Conservation (phyloP, 306 rosid species). For the Malus domestica region DNA sequence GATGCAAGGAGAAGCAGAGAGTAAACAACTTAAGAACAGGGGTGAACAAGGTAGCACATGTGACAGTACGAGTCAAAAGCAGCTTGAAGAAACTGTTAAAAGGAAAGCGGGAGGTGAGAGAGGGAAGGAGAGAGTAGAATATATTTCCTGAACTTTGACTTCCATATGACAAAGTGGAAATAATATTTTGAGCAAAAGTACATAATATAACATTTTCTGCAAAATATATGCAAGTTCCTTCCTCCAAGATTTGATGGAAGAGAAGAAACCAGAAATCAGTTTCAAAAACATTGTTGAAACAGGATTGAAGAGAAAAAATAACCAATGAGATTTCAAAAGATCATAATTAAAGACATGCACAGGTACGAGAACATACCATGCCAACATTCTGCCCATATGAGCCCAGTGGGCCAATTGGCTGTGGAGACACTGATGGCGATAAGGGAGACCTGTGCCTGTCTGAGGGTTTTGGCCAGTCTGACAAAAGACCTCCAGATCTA, state of each 20-base stretch:
- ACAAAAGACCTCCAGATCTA: conserved; percentile 71
- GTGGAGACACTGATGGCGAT: conserved; percentile 65
- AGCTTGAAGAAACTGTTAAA: not conserved
- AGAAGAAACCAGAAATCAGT: not conserved
- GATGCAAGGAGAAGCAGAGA: not conserved
- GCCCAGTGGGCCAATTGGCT: conserved; percentile 60
- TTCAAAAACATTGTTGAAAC: not conserved
- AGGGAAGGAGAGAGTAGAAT: not conserved
- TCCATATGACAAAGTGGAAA: not conserved
- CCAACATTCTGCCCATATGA: conserved; percentile 62
- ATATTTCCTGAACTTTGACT: not conserved
- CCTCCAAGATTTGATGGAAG: not conserved
- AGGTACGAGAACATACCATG: conserved; percentile 60
- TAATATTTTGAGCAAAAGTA: not conserved
- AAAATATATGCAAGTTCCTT: not conserved
- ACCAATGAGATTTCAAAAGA: not conserved
- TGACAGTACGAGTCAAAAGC: not conserved
- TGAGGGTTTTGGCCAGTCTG: conserved; percentile 62
- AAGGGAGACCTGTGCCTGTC: conserved; percentile 72
- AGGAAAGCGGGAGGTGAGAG: not conserved
- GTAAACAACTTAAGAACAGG: not conserved
- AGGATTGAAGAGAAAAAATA: not conserved
- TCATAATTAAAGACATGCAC: conserved; percentile 11
- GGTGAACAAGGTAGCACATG: not conserved
- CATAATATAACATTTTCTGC: not conserved